Evolutionary conservation across 768 basidiomycete genomes (phyloP).

Genomic region (Suillus clintonianus): DNA sequence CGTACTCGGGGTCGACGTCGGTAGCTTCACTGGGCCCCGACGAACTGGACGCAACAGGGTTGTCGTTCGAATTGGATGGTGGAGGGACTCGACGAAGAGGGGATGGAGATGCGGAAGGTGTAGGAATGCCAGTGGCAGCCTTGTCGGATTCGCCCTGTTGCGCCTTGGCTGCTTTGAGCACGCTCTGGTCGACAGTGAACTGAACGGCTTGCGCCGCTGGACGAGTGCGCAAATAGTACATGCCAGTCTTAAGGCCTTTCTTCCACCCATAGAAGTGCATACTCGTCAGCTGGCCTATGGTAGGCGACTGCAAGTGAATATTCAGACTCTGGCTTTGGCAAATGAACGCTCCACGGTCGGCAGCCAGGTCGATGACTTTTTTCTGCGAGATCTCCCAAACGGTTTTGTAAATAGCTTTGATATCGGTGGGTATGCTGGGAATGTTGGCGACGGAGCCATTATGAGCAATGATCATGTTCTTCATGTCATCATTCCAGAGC

Average conservation of each 20-base stretch:
- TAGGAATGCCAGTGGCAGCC: constrained; percentile 19
- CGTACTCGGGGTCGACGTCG: constrained; percentile 66
- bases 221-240: constrained; percentile 95
- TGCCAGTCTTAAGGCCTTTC: constrained; percentile 97
- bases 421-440: constrained; percentile 81
- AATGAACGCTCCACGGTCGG: constrained; percentile 98
- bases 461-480: constrained; percentile 98
- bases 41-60: constrained; percentile 16
- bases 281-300: constrained; percentile 87
- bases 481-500: constrained; percentile 98
- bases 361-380: constrained; percentile 96
- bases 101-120: constrained; percentile 27
- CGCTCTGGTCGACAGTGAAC: constrained; percentile 89
- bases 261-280: constrained; percentile 99
- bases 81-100: constrained; percentile 28
- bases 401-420: constrained; percentile 99
- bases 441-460: constrained; percentile 89
- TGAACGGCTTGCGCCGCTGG: constrained; percentile 96
- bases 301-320: constrained; percentile 88
- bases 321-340: constrained; percentile 96
- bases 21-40: constrained; percentile 28
- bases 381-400: constrained; percentile 99
- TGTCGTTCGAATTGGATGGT: constrained; percentile 27
- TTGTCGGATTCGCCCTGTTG: constrained; percentile 15
- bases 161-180: constrained; percentile 60